Evolutionary conservation across 2,329 filamentous ascomycete species (phyloP), one percentile per base, ranked within the genome.

Genomic region (Diplocarpon mali): DNA sequence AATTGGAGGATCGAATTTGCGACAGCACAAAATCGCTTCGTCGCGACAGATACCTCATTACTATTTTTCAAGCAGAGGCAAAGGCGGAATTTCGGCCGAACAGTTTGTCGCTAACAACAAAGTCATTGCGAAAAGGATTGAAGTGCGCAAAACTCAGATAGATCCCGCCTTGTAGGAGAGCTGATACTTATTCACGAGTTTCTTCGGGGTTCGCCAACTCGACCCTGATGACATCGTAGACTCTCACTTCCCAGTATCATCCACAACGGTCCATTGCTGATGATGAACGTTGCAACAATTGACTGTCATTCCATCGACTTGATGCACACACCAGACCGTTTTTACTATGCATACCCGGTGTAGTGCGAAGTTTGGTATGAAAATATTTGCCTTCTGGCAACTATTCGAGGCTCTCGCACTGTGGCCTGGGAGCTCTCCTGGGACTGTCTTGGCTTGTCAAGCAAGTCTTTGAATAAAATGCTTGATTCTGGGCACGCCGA

Each of bases 271-370:
- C 78, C 80, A 0, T 62, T 88, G 1, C 90, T 85, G 66, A 71
- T 78, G 10, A 78, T 84, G 38, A 95, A 93, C 50, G 74, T 84
- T 39, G 68, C 87, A 13, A 70, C 73, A 45, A 75, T 87, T 47
- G 87, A 95, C 59, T 85, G 86, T 69, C 79, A 85, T 60, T 82
- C 82, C 7, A 77, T 89, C 17, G 73, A 82, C 38, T 70, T 92
- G 47, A 86, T 95, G 81, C 87, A 87, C 64, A 78, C 79, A 53
- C 80, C n/a, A n/a, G n/a, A n/a, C n/a, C n/a, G n/a, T n/a, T n/a
- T n/a, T 75, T 40, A 69, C 73, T 2, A 64, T 76, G 40, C 69
- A 71, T 32, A 50, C 46, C 20, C 61, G 68, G 36, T 64, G 70
- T 2, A 67, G 67, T 34, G 54, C 70, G 11, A 77, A 83, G 42